These are phyloP conservation scores for Daldinia vernicosa DNA, from an alignment of 495 filamentous ascomycete species.

Conservation along the genomic window DNA sequence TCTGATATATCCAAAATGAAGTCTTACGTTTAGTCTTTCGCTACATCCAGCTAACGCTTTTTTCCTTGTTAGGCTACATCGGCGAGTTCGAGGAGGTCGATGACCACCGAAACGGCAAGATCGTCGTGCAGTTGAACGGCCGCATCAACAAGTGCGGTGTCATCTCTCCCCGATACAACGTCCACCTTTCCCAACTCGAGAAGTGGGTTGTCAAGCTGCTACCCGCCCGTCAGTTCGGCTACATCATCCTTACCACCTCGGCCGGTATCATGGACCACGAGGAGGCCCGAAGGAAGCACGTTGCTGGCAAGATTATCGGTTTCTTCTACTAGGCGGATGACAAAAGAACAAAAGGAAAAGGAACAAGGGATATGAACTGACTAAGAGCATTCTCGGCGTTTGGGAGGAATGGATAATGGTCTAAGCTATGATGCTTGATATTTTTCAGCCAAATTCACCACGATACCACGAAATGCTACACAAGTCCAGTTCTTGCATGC, in stretches of 20 bases:
- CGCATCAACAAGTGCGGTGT: slow-evolving; percentile 98
- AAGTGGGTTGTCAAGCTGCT: slow-evolving; percentile 99
- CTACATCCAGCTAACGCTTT: slow-evolving; percentile 74
- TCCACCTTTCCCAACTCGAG: slow-evolving; percentile 95
- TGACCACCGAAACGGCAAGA: slow-evolving; percentile 86
- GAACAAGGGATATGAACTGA: slow-evolving; percentile 36
- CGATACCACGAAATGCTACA: slow-evolving; percentile 46
- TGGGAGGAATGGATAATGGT: slow-evolving; percentile 40
- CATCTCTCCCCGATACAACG: slow-evolving; percentile 98
- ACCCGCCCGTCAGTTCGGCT: slow-evolving; percentile 99
- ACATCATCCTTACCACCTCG: slow-evolving; percentile 97
- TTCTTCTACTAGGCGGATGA: slow-evolving; percentile 84
- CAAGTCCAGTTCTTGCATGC: slow-evolving; percentile 30
- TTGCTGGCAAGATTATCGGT: slow-evolving; percentile 93
- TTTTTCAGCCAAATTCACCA: slow-evolving; percentile 40
- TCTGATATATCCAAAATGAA: slow-evolving; percentile 70
- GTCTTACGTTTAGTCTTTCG: slow-evolving; percentile 87
- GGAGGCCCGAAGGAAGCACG: slow-evolving; percentile 97
- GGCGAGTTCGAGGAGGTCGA: slow-evolving; percentile 99
- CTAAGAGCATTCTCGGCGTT: slow-evolving; percentile 46
- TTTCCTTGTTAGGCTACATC: slow-evolving; percentile 81
- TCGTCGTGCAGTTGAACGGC: slow-evolving; percentile 58
- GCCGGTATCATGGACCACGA: slow-evolving; percentile 99
- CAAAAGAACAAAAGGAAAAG: slow-evolving; percentile 26
- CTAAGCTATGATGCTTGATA: slow-evolving; percentile 30